Evolutionary conservation across 305 asterid genomes (phyloP).

Genomic region (Solanum aculeatissimum): DNA sequence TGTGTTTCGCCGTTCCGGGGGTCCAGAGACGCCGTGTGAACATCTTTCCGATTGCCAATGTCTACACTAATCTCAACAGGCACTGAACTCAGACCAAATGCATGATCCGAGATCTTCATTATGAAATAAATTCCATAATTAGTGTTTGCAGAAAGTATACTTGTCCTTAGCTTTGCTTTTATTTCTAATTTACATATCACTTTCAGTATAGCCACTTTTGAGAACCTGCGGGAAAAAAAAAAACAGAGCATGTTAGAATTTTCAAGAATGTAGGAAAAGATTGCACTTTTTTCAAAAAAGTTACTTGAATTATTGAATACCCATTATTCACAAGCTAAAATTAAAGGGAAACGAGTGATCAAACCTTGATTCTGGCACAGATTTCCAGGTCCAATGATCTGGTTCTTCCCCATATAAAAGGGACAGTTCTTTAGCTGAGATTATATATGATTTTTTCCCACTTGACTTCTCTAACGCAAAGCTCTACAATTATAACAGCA

Average conservation of each 20-base stretch:
- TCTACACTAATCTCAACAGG: slow-evolving; percentile 23
- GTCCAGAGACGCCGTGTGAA: not conserved
- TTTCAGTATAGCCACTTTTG: slow-evolving; percentile 31
- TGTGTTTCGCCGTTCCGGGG: not conserved
- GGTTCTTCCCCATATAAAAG: slow-evolving; percentile 9
- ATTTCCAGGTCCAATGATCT: slow-evolving; percentile 38
- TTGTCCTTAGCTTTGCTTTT: slow-evolving; percentile 19
- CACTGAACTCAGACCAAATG: slow-evolving; percentile 37
- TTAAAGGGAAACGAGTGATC: not conserved
- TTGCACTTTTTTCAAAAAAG: not conserved
- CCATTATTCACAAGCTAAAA: not conserved
- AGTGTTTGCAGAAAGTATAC: slow-evolving; percentile 23
- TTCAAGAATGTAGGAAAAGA: not conserved
- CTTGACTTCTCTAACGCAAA: slow-evolving; percentile 33
- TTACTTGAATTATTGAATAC: not conserved
- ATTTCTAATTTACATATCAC: slow-evolving; percentile 17
- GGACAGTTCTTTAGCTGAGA: slow-evolving; percentile 31
- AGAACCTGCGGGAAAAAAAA: slow-evolving; percentile 15
- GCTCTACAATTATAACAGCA: slow-evolving; percentile 14
- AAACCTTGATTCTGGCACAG: slow-evolving; percentile 30
- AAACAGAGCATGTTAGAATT: not conserved
- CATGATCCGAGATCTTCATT: slow-evolving; percentile 10
- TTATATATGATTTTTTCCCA: slow-evolving; percentile 22
- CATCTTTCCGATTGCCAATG: not conserved
- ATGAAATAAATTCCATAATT: slow-evolving; percentile 34